phyloP scores from a whole-genome alignment of 2,329 filamentous ascomycete genomes.

The Microdochium bolleyi region DNA sequence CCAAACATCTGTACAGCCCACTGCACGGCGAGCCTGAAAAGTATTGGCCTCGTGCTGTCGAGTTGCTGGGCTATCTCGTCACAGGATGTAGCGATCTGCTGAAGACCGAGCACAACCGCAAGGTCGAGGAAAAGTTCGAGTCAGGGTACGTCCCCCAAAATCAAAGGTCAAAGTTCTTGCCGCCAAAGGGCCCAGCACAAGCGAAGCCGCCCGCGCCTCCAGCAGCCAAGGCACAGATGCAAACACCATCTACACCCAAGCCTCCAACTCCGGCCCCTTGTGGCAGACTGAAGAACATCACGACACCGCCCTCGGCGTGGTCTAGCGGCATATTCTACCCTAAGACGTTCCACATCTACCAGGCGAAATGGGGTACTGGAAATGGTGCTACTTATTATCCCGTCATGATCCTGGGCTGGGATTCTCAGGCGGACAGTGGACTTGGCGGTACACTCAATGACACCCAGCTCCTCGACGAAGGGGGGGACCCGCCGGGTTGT shows the following conservation, averaged over 20 bases:
- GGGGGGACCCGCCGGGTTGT: slow-evolving; percentile 18
- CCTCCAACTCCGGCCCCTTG: not conserved
- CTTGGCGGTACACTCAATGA: slow-evolving; percentile 15
- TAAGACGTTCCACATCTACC: slow-evolving; percentile 23
- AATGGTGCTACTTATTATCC: slow-evolving; percentile 18
- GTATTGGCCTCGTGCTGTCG: slow-evolving; percentile 18
- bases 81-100: slow-evolving; percentile 20
- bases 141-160: slow-evolving; percentile 20
- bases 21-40: slow-evolving; percentile 20
- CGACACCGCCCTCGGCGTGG: not conserved
- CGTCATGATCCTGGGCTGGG: slow-evolving; percentile 28
- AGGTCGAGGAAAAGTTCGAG: slow-evolving; percentile 17
- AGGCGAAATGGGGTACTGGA: slow-evolving; percentile 16
- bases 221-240: not conserved
- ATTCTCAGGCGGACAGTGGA: slow-evolving; percentile 18
- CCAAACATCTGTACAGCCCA: slow-evolving; percentile 25
- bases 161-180: slow-evolving; percentile 14
- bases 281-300: not conserved
- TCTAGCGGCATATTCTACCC: slow-evolving; percentile 14
- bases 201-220: not conserved
- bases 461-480: slow-evolving; percentile 19
- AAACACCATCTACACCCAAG: not conserved
- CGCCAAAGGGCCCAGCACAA: slow-evolving; percentile 3
- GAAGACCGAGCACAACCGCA: slow-evolving; percentile 22
- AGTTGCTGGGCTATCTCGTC: slow-evolving; percentile 23